Evolutionary conservation across 495 filamentous ascomycete species (phyloP), one percentile per base, ranked within the genome.

Genomic region (Penicillium malachiteum): DNA sequence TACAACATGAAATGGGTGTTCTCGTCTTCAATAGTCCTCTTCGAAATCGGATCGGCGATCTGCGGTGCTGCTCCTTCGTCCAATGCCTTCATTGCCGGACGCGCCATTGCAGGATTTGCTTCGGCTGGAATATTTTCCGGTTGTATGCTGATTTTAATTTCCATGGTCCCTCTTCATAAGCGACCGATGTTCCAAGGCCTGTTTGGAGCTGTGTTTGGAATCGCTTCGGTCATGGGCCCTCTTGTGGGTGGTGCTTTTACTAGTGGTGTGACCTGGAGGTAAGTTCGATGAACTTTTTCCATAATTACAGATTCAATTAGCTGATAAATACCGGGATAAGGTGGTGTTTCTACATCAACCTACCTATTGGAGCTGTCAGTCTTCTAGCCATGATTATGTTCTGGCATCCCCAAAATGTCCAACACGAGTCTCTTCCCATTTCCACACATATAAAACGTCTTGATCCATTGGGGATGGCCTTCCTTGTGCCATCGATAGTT

Each of bases 1-100:
- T 87, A 84, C 66, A 59, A 68, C 17, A 63, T 79, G 16, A 82
- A 87, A 66, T 69, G 56, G 37, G 69, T 84, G 10, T 92, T 84
- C 66, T 65, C 92, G 2, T 54, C 63, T 9, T 81, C 85, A 44
- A 79, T 92, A 1, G 30, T 63, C 0, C 17, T 87, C 30, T 88
- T 87, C 56, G 84, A 86, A 62, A 62, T 84, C 34, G 86, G 86
- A n/a, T 81, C 81, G 17, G 70, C 86, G 21, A 68, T 96, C 44
- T 94, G 89, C 63, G 90, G 83, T 38, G 81, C 81, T 1, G 87
- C 91, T 1, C 85, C 87, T 1, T 86, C 71, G 41, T 90, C 86
- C 13, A 75, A 78, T 0, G 79, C 81, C 6, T 81, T 95, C 46
- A 93, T 94, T 56, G 64, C 91, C 44, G 90, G 90, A 1, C 65